These are phyloP conservation scores for Phytophthora pisi DNA, from an alignment of 352 stramenopile genomes.

Conservation along the genomic window DNA sequence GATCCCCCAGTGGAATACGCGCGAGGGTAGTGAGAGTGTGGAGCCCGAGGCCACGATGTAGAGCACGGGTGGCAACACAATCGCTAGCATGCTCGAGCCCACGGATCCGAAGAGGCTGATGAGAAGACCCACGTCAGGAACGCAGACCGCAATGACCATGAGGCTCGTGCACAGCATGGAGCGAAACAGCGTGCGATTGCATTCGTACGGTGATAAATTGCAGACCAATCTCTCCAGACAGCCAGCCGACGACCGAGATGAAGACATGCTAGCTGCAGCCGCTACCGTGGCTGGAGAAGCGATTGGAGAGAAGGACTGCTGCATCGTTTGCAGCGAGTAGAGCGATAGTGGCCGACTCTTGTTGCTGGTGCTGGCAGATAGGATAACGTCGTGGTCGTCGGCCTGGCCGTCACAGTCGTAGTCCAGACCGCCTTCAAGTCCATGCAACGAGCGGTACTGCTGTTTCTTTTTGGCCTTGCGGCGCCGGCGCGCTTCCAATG, in stretches of 20 bases:
- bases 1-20: slow-evolving; percentile 53
- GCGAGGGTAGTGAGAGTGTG: slow-evolving; percentile 45
- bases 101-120: slow-evolving; percentile 85
- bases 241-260: slow-evolving; percentile 21
- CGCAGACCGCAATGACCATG: slow-evolving; percentile 77
- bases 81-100: slow-evolving; percentile 80
- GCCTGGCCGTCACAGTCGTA: slow-evolving; percentile 13
- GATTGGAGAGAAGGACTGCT: slow-evolving; percentile 33
- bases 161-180: slow-evolving; percentile 83
- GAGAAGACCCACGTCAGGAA: slow-evolving; percentile 71
- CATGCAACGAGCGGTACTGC: slow-evolving; percentile 28
- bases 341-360: slow-evolving; percentile 20
- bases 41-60: slow-evolving; percentile 55
- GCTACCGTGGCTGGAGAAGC: slow-evolving; percentile 28
- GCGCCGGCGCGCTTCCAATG: slow-evolving; percentile 28
- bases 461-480: slow-evolving; percentile 38
- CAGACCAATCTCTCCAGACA: slow-evolving; percentile 55
- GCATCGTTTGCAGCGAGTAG: slow-evolving; percentile 35
- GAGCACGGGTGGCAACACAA: slow-evolving; percentile 74
- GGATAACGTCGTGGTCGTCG: slow-evolving; percentile 22
- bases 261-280: slow-evolving; percentile 24
- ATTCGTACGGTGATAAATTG: slow-evolving; percentile 72
- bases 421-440: slow-evolving; percentile 19
- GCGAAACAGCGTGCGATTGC: slow-evolving; percentile 78
- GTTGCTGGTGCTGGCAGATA: slow-evolving; percentile 22